These are phyloP conservation scores for Pseudogymnoascus sp. DNA, from an alignment of 2,329 filamentous ascomycete species.

Conservation along the genomic window DNA sequence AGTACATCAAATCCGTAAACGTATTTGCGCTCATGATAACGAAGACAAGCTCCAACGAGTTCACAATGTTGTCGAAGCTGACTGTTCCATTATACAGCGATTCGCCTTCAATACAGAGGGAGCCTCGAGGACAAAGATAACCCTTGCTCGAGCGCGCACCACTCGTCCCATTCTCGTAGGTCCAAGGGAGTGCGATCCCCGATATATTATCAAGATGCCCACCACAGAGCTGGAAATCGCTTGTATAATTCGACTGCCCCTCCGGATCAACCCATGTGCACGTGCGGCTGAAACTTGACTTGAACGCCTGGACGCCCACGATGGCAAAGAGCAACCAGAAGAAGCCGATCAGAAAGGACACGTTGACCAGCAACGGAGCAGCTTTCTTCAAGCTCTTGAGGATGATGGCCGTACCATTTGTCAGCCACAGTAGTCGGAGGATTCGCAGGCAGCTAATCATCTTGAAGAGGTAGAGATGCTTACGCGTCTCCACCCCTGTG, in stretches of 20 bases:
- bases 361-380: conserved; percentile 81
- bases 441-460: conserved; percentile 97
- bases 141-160: conserved; percentile 63
- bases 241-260: conserved; percentile 55
- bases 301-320: conserved; percentile 93
- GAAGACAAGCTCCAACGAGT: conserved; percentile 91
- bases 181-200: conserved; percentile 59
- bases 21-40: conserved; percentile 99
- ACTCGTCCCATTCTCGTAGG: conserved; percentile 47
- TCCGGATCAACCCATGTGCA: conserved; percentile 70
- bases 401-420: conserved; percentile 91
- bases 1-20: conserved; percentile 91
- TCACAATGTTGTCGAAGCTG: conserved; percentile 89
- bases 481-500: conserved; percentile 58
- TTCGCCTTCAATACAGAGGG: conserved; percentile 69
- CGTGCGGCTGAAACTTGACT: conserved; percentile 69
- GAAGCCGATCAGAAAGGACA: conserved; percentile 90
- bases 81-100: conserved; percentile 82
- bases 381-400: conserved; percentile 92
- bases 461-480: conserved; percentile 82
- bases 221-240: conserved; percentile 74
- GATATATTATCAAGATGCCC: conserved; percentile 64
- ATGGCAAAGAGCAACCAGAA: conserved; percentile 98
- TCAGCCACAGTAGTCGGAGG: conserved; percentile 80
- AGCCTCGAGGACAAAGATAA: conserved; percentile 78